Base-by-base conservation (phyloP, 331 rosid species). In the Telfairia occidentalis region DNA sequence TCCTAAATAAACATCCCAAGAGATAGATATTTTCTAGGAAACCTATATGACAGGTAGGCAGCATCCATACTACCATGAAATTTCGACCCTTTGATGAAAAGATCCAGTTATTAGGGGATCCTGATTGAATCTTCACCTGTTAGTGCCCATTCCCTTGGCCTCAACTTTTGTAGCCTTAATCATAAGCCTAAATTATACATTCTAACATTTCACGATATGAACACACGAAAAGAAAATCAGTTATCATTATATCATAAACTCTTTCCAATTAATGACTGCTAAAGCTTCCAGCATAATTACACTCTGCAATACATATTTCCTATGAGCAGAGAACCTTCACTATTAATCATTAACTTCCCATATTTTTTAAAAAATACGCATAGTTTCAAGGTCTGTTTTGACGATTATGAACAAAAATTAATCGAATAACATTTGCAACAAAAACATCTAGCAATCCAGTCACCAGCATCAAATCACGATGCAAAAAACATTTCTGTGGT, bases 381-480 rank as follows among this genome's bases (percentile, higher is more conserved):
- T 13, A 12, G 38, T 9, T 38, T 66, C 52, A 40, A 65, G 34
- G 50, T 5, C 35, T 29, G 3, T 69, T 69, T 24, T 16, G 57
- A 45, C 43, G 74, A 69, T 42, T 28, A 24, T 28, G 54, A 67
- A 67, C 73, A 12, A n/a, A 67, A 11, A 42, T 67, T 11, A 16
- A 24, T 40, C 13, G 11, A 38, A 21, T 2, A 13, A 21, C 12
- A 38, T 11, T 66, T 65, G 21, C 15, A 69, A 32, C 2, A 61
- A 16, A 32, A 30, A 18, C 0, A 57, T 57, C 32, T 10, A 65
- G 29, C 49, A 65, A 65, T 37, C 19, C 19, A 70, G 13, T 45
- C 75, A 70, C 18, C 58, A 45, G 75, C 40, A 70, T 70, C 75
- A 70, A 18, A 70, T 45, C 74, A 70, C 4, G 49, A 70, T 13